Conservation (phyloP, 129 eudicot species). For the Cynara cardunculus region DNA sequence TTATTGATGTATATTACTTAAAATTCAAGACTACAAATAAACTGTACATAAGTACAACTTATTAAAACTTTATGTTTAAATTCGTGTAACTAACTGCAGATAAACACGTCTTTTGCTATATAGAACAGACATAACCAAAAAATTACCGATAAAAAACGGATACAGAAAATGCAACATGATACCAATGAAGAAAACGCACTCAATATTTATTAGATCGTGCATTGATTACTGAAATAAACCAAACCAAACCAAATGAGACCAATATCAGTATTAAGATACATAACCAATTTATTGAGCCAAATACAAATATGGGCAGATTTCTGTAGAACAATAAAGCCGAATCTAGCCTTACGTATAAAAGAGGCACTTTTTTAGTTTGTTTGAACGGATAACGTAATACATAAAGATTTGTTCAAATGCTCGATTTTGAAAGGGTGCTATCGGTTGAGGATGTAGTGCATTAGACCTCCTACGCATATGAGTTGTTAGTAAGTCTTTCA, state of each 20-base stretch:
- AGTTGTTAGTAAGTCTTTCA: slow-evolving; percentile 15
- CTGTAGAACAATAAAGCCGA: not conserved
- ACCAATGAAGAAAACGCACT: not conserved
- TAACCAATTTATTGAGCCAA: slow-evolving; percentile 4
- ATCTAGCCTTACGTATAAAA: slow-evolving; percentile 5
- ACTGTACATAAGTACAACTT: too few relatives aligned
- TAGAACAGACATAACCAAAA: too few relatives aligned
- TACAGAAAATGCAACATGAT: not conserved
- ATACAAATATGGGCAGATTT: not conserved
- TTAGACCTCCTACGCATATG: not conserved
- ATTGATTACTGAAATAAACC: not conserved
- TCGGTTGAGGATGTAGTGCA: not conserved
- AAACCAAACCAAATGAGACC: not conserved
- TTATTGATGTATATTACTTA: too few relatives aligned
- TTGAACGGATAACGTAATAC: slow-evolving; percentile 4
- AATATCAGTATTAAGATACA: not conserved
- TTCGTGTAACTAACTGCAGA: too few relatives aligned
- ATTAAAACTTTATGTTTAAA: too few relatives aligned
- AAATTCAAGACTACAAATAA: too few relatives aligned
- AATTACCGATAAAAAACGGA: too few relatives aligned
- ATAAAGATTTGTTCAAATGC: not conserved
- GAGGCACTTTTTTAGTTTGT: not conserved
- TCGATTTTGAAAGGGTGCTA: not conserved
- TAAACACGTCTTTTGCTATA: too few relatives aligned
- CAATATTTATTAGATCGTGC: not conserved